Percentiles rank a stretch among this genome's conserved stretches.
phyloP scores from a whole-genome alignment of 2,329 filamentous ascomycete genomes.

The Ambrosiella beaveri region DNA sequence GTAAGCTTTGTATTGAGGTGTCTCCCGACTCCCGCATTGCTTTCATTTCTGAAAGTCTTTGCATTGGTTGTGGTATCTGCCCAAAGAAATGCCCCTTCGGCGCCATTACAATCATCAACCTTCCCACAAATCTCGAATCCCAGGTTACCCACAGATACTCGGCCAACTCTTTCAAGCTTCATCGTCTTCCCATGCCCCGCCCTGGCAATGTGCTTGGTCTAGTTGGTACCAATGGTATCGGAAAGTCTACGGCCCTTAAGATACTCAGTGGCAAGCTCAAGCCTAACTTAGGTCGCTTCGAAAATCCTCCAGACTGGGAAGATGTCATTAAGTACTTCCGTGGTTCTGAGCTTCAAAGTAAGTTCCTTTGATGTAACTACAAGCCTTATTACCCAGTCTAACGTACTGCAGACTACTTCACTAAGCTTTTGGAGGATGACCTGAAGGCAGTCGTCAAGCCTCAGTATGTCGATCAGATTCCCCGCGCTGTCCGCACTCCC shows the following conservation, averaged over 20 bases:
- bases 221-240: slow-evolving; percentile 98
- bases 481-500: slow-evolving; percentile 69
- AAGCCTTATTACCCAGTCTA: neutral
- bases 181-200: slow-evolving; percentile 86
- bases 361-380: slow-evolving; percentile 19
- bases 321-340: slow-evolving; percentile 97
- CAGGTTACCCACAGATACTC: slow-evolving; percentile 98
- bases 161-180: slow-evolving; percentile 98
- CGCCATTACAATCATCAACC: slow-evolving; percentile 98
- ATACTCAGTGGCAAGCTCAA: slow-evolving; percentile 97
- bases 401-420: slow-evolving; percentile 65
- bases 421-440: slow-evolving; percentile 91
- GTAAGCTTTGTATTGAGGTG: slow-evolving; percentile 96
- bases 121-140: slow-evolving; percentile 96
- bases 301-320: slow-evolving; percentile 97
- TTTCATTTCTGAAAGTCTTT: slow-evolving; percentile 91
- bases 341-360: slow-evolving; percentile 92
- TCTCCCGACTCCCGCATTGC: slow-evolving; percentile 75
- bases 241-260: slow-evolving; percentile 98
- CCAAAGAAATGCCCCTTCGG: slow-evolving; percentile 98
- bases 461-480: slow-evolving; percentile 97
- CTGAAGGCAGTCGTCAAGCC: slow-evolving; percentile 97
- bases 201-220: slow-evolving; percentile 91
- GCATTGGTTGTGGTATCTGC: slow-evolving; percentile 98
- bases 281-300: slow-evolving; percentile 86